Conservation (phyloP, 805 yeast genomes). For the Wickerhamiella vanderwaltii region DNA sequence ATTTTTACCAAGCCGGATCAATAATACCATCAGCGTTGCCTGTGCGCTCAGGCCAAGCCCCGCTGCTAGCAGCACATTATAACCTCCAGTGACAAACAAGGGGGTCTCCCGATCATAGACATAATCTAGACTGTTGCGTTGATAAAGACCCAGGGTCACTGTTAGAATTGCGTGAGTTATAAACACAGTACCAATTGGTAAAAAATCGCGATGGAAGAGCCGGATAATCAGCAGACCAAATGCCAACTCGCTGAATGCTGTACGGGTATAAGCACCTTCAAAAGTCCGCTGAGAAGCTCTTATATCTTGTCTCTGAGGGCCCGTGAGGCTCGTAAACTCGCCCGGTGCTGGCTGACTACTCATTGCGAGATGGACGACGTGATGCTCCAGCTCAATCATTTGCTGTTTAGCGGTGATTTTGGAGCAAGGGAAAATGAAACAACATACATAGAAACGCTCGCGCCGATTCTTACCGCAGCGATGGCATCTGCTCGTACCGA, state of each 20-base stretch:
- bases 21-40: constrained; percentile 38
- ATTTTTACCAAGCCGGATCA: constrained; percentile 31
- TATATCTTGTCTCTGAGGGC: constrained; percentile 24
- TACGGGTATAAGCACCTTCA: constrained; percentile 70
- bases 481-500: constrained; percentile 43
- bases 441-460: constrained; percentile 57
- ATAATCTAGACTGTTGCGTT: constrained; percentile 23
- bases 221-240: constrained; percentile 54
- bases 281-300: constrained; percentile 69
- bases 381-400: constrained; percentile 10
- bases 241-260: constrained; percentile 56
- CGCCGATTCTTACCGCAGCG: constrained; percentile 60
- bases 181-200: constrained; percentile 54
- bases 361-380: constrained; percentile 11
- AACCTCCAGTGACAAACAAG: constrained; percentile 46
- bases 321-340: constrained; percentile 10
- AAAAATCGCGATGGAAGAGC: constrained; percentile 49
- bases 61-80: constrained; percentile 42
- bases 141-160: constrained; percentile 30
- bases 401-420: constrained; percentile 11
- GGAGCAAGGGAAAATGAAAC: constrained; percentile 6
- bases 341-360: constrained; percentile 9
- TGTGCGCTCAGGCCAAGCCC: constrained; percentile 41
- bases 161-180: constrained; percentile 46
- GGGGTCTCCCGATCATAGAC: constrained; percentile 14